Evolutionary conservation across 306 rosid genomes (phyloP), one percentile per base, ranked within the genome.

Genomic region (Fagus crenata): DNA sequence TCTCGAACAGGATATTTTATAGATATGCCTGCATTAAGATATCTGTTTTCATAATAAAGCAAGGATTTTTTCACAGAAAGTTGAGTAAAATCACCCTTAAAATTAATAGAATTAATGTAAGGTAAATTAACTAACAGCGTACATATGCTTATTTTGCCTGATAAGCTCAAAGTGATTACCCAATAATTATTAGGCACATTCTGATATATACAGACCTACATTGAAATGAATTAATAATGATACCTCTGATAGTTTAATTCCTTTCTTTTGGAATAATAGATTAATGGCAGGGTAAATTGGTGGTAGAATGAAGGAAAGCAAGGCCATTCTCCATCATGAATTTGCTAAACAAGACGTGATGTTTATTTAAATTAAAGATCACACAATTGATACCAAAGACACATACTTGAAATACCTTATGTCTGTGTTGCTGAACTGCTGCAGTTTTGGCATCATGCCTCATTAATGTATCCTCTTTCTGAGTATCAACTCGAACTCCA

Each of bases 341-440:
- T 46, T 46, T 46, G 51, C 51, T 7, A 3, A 46, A 46, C 51
- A 46, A 46, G 14, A 7, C 2, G 51, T 59, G 2, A 59, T 59
- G 67, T n/a, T n/a, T 15, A 70, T 43, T 49, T 71, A 42, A 42
- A 61, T 42, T 49, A 70, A 13, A 17, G 60, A 71, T 80, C 64
- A 77, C 56, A 9, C 5, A 11, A 58, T 2, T 39, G 63, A 54
- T 77, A 15, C 69, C 22, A 28, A 42, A 68, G 11, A 35, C 7
- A 22, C 59, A 4, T 17, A 41, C 43, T 65, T 7, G 59, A 51
- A 61, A 77, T 90, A 92, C 97, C 96, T 92, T 84, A 15, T 70
- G 85, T 67, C 81, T 83, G 55, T 68, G 82, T 42, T 73, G 85
- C 42, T 76, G 85, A 64, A 72, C 75, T 3, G 39, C 76, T 32